Evolutionary conservation across 2,329 filamentous ascomycete species (phyloP).

Genomic region (Phaeosphaeria sp.): DNA sequence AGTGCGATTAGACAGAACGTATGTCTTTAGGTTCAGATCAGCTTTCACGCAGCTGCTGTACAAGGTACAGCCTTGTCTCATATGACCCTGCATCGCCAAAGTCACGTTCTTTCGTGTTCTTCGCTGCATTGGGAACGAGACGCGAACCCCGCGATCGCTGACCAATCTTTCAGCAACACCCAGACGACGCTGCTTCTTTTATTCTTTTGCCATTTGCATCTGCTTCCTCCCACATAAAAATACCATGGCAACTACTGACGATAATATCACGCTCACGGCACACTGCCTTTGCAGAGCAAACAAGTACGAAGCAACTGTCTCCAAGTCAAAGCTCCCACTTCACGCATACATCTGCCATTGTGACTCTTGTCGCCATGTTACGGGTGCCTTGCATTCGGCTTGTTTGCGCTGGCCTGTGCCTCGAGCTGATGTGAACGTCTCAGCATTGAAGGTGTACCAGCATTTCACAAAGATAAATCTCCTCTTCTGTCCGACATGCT

Average conservation of each 20-base stretch:
- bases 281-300: constrained; percentile 57
- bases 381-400: constrained; percentile 52
- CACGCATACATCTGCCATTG: constrained; percentile 56
- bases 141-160: constrained; percentile 22
- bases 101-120: constrained; percentile 6
- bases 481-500: constrained; percentile 55
- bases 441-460: constrained; percentile 45
- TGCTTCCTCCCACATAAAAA: neutral
- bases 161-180: constrained; percentile 12
- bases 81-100: neutral
- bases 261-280: constrained; percentile 39
- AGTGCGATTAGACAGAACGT: too few species aligned
- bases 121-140: constrained; percentile 5
- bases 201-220: neutral
- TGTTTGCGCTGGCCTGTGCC: constrained; percentile 49
- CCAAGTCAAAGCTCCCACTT: constrained; percentile 47
- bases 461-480: constrained; percentile 45
- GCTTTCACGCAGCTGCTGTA: neutral
- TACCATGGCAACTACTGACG: constrained; percentile 18
- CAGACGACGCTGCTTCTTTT: neutral
- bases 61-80: neutral
- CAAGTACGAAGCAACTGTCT: constrained; percentile 47
- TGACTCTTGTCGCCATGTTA: constrained; percentile 56
- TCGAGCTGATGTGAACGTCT: constrained; percentile 33
- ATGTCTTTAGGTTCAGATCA: too few species aligned